These are phyloP conservation scores for Truncatella angustata DNA, from an alignment of 2,329 filamentous ascomycete species.

Conservation along the genomic window DNA sequence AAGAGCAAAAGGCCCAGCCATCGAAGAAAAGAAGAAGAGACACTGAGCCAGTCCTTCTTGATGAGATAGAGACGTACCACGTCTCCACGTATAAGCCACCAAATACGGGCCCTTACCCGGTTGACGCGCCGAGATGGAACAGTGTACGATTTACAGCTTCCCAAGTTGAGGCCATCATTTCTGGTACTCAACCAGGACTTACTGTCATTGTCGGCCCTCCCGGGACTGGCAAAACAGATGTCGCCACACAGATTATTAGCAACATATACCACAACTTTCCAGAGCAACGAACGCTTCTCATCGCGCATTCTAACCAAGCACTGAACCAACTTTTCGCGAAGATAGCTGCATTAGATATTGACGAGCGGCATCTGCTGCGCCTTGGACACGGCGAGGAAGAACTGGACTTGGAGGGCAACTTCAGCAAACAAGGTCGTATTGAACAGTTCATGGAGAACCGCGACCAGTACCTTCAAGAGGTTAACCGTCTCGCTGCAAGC, in stretches of 20 bases:
- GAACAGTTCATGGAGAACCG: conserved; percentile 94
- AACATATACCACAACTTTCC: conserved; percentile 99
- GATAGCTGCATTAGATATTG: conserved; percentile 93
- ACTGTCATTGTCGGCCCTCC: conserved; percentile 94
- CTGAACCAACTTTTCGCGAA: conserved; percentile 97
- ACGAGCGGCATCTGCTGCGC: conserved; percentile 87
- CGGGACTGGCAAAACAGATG: conserved; percentile 98
- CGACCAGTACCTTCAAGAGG: conserved; percentile 73
- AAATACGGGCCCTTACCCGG: conserved; percentile 86
- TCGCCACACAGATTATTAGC: conserved; percentile 97
- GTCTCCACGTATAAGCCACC: conserved; percentile 88
- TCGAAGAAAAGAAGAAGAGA: conserved; percentile 88
- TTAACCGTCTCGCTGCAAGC: conserved; percentile 80
- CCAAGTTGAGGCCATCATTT: conserved; percentile 89
- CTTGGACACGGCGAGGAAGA: conserved; percentile 96
- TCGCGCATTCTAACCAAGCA: conserved; percentile 97
- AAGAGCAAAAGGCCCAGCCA: conserved; percentile 52
- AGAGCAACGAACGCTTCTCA: conserved; percentile 81
- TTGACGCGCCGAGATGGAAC: conserved; percentile 80
- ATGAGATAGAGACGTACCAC: conserved; percentile 66
- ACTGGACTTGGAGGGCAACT: conserved; percentile 78
- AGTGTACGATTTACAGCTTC: conserved; percentile 83
- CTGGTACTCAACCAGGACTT: conserved; percentile 89
- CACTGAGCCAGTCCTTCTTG: conserved; percentile 63
- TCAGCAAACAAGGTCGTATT: conserved; percentile 91